Percentiles rank a stretch among this genome's conserved stretches.
Evolutionary conservation across 1,284 basidiomycete genomes (phyloP).

Genomic region (Trametes hirsuta): DNA sequence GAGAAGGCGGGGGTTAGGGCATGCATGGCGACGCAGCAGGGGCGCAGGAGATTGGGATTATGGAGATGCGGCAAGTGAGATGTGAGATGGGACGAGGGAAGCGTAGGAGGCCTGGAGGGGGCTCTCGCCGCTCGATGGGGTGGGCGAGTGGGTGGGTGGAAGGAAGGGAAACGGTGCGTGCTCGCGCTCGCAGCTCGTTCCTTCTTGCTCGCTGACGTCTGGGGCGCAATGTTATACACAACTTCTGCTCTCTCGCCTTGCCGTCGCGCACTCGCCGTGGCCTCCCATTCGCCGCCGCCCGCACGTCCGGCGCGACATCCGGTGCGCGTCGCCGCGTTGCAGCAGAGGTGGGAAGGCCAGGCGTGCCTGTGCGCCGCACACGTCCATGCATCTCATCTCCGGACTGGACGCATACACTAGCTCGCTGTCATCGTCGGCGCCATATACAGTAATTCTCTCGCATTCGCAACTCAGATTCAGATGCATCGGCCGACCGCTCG

Average conservation of each 20-base stretch:
- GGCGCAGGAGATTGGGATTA: not conserved
- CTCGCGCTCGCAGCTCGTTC: not conserved
- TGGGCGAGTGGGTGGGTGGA: not conserved
- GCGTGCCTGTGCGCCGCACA: not conserved
- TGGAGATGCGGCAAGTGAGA: not conserved
- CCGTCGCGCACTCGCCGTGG: slow-evolving; percentile 1
- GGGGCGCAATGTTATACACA: slow-evolving; percentile 14
- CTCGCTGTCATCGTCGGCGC: slow-evolving; percentile 4
- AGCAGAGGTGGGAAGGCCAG: slow-evolving; percentile 5
- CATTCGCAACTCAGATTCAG: not conserved
- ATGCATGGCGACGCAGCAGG: not conserved
- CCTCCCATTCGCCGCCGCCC: slow-evolving; percentile 12
- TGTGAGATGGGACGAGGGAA: not conserved
- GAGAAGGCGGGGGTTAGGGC: not conserved
- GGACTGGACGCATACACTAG: not conserved
- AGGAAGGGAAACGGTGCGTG: slow-evolving; percentile 7
- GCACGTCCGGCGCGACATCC: slow-evolving; percentile 12
- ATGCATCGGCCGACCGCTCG: not conserved
- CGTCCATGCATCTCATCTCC: slow-evolving; percentile 1
- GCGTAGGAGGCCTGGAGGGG: not conserved
- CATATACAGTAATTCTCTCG: slow-evolving; percentile 5
- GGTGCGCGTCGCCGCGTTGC: slow-evolving; percentile 8
- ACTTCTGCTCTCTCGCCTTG: slow-evolving; percentile 7
- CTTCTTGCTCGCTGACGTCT: slow-evolving; percentile 22
- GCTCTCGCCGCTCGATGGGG: not conserved